Evolutionary conservation across 208 protist genomes (phyloP), one percentile per base, ranked within the genome.

Genomic region (Leptomonas pyrrhocoris): DNA sequence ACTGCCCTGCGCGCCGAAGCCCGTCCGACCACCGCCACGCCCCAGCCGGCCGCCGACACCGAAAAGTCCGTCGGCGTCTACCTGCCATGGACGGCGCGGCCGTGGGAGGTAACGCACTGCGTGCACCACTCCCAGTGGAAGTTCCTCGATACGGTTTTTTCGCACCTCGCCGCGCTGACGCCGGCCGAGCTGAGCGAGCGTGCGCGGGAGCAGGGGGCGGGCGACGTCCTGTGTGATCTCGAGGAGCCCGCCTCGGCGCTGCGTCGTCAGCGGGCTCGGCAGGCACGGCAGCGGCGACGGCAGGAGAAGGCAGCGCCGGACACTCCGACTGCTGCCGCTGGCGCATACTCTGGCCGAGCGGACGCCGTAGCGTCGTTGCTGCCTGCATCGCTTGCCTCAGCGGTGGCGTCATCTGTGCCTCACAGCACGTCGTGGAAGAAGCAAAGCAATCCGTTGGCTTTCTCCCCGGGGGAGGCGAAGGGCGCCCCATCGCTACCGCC

Each of bases 41-140:
- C 18, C 34, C 21, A 46, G 8, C 8, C 45, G 7, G 0, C 45
- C 4, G 15, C 15, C n/a, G 36, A 36, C 36, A 0, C 9, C 18
- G 18, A 48, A 2, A 58, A 59, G 16, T 15, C 58, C 60, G 49
- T 58, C 3, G 59, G 40, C 30, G 79, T 83, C 9, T 77, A 76
- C 30, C 61, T 94, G 15, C 89, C 89, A 15, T 94, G 89, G 89
- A 77, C 80, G 40, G 84, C 82, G 25, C 81, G 88, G n/a, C 83
- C 77, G 23, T 86, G 72, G 68, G 57, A 69, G 15, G 55, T 86
- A 1, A 83, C 76, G 40, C 88, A 92, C 77, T 50, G 79, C 27
- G 65, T 73, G 16, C 74, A 83, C 68, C 55, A 75, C 28, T 42
- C 74, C 5, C 81, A 89, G 34, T 91, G 80, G 84, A 77, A 82